Base-by-base conservation (phyloP, 78 protist species). In the Dictyostelium intermedium region DNA sequence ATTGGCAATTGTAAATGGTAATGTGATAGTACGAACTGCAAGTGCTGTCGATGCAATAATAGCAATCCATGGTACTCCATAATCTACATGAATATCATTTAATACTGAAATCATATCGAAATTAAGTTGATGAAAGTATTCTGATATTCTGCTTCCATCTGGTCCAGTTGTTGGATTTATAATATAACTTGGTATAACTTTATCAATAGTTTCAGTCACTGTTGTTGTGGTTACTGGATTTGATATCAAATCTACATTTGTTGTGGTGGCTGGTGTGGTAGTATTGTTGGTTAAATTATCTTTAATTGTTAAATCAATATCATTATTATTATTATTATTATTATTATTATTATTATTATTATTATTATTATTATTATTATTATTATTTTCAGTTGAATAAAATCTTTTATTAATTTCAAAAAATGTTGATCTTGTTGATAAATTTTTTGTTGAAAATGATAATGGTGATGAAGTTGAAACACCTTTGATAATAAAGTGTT, bases 51-150 rank as follows among this genome's bases (percentile, higher is more conserved):
- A 77, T 8, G 60, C 84, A 45, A 86, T 76, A 77, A 53, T 8
- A 4, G 34, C 32, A 70, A 63, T 56, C 92, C 92, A 86, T 56
- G 92, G 92, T 10, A 53, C 1, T 5, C 84, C 92, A 78, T 25
- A 78, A 35, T 74, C 25, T 7, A 2, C n/a, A 16, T 37, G 56
- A 74, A 74, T 32, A 32, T 53, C 73, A 80, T 41, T 41, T 14
- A 41, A 8, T n/a, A n/a, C 32, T n/a, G 37, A 70, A 30, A 30
- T 41, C 6, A 80, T 47, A 32, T 20, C 32, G 9, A 80, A 37
- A 37, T 74, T 74, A 0, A 37, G 6, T 37, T 74, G 47, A 30
- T 30, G 81, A 27, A 18, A 74, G n/a, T 27, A 30, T 37, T 74
- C 56, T 18, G 47, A 5, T 2, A 37, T 14, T 20, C 5, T 20